Evolutionary conservation across 192 early-diverging fungal genomes (phyloP).

Genomic region (Coemansia sp.): DNA sequence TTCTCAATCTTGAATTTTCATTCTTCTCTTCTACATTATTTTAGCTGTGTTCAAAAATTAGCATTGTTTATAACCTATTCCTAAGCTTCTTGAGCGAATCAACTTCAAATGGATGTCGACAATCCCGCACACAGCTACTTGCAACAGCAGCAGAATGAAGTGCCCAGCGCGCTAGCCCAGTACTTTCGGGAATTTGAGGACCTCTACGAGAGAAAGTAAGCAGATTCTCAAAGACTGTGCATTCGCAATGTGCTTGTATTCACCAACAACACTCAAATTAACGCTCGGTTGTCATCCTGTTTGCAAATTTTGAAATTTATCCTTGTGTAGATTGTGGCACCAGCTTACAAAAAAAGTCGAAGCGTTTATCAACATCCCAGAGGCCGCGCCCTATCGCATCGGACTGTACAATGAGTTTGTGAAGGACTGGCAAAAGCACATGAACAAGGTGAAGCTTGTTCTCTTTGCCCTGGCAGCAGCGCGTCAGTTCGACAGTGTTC

Average conservation of each 20-base stretch:
- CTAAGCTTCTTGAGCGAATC: not conserved
- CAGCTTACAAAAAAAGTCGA: slow-evolving; percentile 85
- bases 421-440: slow-evolving; percentile 87
- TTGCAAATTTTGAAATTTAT: not conserved
- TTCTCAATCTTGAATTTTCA: not conserved
- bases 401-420: slow-evolving; percentile 90
- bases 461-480: slow-evolving; percentile 76
- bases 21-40: not conserved
- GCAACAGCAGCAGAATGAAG: slow-evolving; percentile 63
- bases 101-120: slow-evolving; percentile 67
- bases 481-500: slow-evolving; percentile 69
- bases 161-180: slow-evolving; percentile 67
- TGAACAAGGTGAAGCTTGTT: slow-evolving; percentile 93
- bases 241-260: too few species aligned
- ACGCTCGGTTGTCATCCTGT: not conserved
- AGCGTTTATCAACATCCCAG: slow-evolving; percentile 75
- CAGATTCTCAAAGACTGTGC: not conserved
- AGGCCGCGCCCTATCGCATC: slow-evolving; percentile 75
- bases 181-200: slow-evolving; percentile 87
- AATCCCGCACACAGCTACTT: slow-evolving; percentile 75
- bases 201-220: slow-evolving; percentile 93
- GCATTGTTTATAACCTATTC: not conserved
- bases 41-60: too few species aligned
- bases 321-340: slow-evolving; percentile 89
- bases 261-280: not conserved